These are phyloP conservation scores for Boletales sp. DNA, from an alignment of 768 basidiomycete species.

Conservation along the genomic window DNA sequence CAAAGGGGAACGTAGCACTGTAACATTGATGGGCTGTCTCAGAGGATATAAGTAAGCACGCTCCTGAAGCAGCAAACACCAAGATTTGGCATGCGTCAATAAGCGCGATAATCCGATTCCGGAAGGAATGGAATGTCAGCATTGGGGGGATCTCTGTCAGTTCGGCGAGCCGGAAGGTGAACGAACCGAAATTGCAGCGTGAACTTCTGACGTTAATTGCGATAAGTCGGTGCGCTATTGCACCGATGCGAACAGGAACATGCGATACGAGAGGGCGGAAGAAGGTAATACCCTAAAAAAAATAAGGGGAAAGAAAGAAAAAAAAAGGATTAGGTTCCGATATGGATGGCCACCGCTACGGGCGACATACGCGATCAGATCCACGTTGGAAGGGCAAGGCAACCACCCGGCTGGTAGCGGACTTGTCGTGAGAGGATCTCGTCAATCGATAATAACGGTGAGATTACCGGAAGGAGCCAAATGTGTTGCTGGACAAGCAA, in stretches of 20 bases:
- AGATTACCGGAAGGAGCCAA: constrained; percentile 5
- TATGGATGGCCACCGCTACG: constrained; percentile 11
- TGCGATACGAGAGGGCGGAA: neutral
- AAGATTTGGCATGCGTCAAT: constrained; percentile 1
- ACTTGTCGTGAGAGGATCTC: constrained; percentile 25
- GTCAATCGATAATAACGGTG: constrained; percentile 12
- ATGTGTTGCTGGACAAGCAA: constrained; percentile 1
- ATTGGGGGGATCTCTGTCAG: neutral
- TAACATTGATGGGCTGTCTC: neutral
- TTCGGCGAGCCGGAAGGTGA: neutral
- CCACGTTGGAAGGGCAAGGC: neutral
- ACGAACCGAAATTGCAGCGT: constrained; percentile 5
- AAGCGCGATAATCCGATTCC: constrained; percentile 5
- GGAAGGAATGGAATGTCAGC: constrained; percentile 1
- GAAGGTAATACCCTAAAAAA: neutral
- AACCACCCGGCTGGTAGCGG: neutral
- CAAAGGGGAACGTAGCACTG: neutral
- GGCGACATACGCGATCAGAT: constrained; percentile 10
- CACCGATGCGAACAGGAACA: constrained; percentile 5
- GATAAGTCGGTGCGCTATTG: constrained; percentile 6
- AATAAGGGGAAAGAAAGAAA: neutral
- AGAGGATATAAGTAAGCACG: constrained; percentile 21
- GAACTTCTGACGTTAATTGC: constrained; percentile 19
- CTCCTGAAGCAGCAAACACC: neutral
- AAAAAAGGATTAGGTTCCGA: constrained; percentile 13